Evolutionary conservation across 2,329 filamentous ascomycete genomes (phyloP).

Genomic region (Paecilomyces variotii): DNA sequence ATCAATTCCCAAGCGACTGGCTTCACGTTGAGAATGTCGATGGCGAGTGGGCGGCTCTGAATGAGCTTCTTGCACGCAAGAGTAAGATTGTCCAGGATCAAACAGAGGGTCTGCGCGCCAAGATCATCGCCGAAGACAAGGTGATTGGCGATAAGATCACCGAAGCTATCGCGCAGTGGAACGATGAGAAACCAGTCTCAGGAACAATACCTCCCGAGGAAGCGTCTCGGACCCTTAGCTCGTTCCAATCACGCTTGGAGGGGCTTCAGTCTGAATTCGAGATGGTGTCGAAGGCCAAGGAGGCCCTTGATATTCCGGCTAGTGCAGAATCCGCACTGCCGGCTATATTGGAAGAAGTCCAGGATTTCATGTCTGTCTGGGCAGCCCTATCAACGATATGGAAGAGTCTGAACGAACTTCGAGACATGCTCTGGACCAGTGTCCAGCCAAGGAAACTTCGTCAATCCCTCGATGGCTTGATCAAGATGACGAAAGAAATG

Average conservation of each 20-base stretch:
- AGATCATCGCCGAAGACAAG: conserved; percentile 90
- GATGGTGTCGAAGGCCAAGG: conserved; percentile 94
- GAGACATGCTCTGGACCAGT: conserved; percentile 88
- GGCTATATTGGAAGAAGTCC: conserved; percentile 88
- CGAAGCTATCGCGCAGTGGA: conserved; percentile 81
- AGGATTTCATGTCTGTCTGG: conserved; percentile 99
- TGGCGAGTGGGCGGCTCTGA: conserved; percentile 87
- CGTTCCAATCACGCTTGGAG: conserved; percentile 78
- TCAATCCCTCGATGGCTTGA: conserved; percentile 77
- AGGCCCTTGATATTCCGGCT: conserved; percentile 82
- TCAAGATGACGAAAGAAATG: conserved; percentile 99
- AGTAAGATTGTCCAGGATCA: conserved; percentile 94
- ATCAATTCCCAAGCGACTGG: conserved; percentile 92
- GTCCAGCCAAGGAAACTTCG: conserved; percentile 91
- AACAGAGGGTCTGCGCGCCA: conserved; percentile 86
- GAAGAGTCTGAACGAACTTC: conserved; percentile 88
- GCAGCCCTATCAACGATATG: conserved; percentile 91
- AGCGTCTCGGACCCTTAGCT: conserved; percentile 71
- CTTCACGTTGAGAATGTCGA: conserved; percentile 93
- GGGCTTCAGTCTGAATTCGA: conserved; percentile 79
- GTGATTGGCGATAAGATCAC: conserved; percentile 80
- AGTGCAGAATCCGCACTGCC: conserved; percentile 71
- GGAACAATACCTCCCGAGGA: conserved; percentile 86
- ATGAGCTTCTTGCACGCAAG: conserved; percentile 86
- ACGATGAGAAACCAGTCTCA: conserved; percentile 92